Conservation (phyloP, 352 stramenopile genomes). For the Phytopythium montanum region DNA sequence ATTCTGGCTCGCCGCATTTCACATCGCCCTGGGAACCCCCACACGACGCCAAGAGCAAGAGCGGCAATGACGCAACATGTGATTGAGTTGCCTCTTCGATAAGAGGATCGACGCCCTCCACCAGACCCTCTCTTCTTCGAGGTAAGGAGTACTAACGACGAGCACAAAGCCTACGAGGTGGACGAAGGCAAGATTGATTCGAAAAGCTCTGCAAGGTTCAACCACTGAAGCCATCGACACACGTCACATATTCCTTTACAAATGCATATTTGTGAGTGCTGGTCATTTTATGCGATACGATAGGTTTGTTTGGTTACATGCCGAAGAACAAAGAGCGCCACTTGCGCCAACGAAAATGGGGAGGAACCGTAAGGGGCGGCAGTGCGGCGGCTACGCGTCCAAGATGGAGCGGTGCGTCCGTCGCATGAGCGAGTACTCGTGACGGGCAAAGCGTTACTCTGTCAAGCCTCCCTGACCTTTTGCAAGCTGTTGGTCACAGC, state of each 20-base stretch:
- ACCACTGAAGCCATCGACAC: background rate
- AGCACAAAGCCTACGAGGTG: too few species aligned
- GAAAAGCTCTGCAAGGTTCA: too few species aligned
- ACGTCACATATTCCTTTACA: constrained; percentile 9
- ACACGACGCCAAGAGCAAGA: too few species aligned
- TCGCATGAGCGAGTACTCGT: too few species aligned
- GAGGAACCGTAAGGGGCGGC: constrained; percentile 62
- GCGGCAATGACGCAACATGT: too few species aligned
- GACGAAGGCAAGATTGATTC: too few species aligned
- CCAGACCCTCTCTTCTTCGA: too few species aligned
- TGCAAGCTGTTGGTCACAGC: constrained; percentile 15
- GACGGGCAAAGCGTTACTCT: background rate
- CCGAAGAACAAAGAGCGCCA: background rate
- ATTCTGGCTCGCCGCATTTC: too few species aligned
- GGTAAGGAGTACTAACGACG: too few species aligned
- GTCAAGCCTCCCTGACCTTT: background rate
- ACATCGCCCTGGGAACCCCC: too few species aligned
- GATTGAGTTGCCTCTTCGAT: too few species aligned
- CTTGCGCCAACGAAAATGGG: constrained; percentile 25
- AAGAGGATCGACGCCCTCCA: too few species aligned
- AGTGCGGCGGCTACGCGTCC: constrained; percentile 64
- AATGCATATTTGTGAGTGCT: constrained; percentile 1
- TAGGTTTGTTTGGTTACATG: background rate
- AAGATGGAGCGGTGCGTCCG: constrained; percentile 62
- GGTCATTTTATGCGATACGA: background rate